Base-by-base conservation (phyloP, 108 stramenopile genomes). In the Skeletonema grethae region DNA sequence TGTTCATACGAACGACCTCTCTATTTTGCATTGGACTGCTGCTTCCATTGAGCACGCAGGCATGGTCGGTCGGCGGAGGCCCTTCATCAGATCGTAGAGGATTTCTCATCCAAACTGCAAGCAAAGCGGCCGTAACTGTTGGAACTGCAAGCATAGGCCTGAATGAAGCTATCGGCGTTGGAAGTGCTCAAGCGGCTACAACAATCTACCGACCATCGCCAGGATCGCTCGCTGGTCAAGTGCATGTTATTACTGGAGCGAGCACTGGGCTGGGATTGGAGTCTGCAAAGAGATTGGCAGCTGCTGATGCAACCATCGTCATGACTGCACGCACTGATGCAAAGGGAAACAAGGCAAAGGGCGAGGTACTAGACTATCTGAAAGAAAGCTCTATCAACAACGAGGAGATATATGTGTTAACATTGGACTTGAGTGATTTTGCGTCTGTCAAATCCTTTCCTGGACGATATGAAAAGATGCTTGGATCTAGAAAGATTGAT, bases 181-280 rank as follows among this genome's bases (percentile, higher is more conserved):
- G 24, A 53, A 22, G 50, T 53, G 50, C 50, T 20, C 22, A 61
- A 61, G 48, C 46, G 7, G 39, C 18, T 7, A 43, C 39, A 48
- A 0, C 61, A 9, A 22, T 65, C 15, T 61, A 61, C 9, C 60
- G 34, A 18, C 60, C 60, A 61, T 0, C 64, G 25, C 53, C 64
- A 13, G 25, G 29, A 25, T 65, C 64, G 3, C 50, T 65, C 1
- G 25, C 36, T 5, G 60, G 60, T 41, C 60, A 70, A 16, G 69
- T 70, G 15, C 29, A 69, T 10, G 12, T 80, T 24, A 55, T 83
- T 35, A 83, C 82, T 12, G 82, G 82, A 9, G 61, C 57, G 13
- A 83, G 31, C 22, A 50, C 68, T 29, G 83, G 83, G 12, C 45
- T 81, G 7, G 83, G 83, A 25, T 63, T 77, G n/a, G 83, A 84